phyloP scores from a whole-genome alignment of 2,329 filamentous ascomycete genomes.

The Karstenula rhodostoma region DNA sequence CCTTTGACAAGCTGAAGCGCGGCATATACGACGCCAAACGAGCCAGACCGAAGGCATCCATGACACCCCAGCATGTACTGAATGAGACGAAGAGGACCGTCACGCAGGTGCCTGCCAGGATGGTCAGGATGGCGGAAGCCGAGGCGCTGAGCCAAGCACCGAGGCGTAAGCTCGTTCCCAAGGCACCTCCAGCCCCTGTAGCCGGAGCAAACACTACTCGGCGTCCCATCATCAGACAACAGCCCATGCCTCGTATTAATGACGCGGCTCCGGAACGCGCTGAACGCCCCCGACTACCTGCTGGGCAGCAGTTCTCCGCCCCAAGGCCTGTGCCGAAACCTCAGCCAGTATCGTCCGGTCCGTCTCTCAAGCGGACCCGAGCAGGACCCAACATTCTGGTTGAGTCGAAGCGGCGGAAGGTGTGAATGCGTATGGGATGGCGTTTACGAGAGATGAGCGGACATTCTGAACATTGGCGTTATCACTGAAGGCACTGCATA shows the following conservation, averaged over 20 bases:
- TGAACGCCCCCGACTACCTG: slow-evolving; percentile 35
- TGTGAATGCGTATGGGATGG: neutral
- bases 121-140: slow-evolving; percentile 42
- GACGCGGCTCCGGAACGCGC: slow-evolving; percentile 17
- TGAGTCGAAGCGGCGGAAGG: slow-evolving; percentile 19
- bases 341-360: slow-evolving; percentile 18
- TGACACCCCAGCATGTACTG: slow-evolving; percentile 40
- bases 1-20: slow-evolving; percentile 45
- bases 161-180: slow-evolving; percentile 36
- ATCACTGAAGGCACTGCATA: neutral
- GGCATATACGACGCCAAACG: slow-evolving; percentile 44
- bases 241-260: slow-evolving; percentile 27
- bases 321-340: slow-evolving; percentile 34
- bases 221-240: slow-evolving; percentile 34
- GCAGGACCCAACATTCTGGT: slow-evolving; percentile 17
- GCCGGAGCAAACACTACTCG: slow-evolving; percentile 17
- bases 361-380: slow-evolving; percentile 18
- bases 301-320: slow-evolving; percentile 40
- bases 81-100: slow-evolving; percentile 34
- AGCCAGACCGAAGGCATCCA: slow-evolving; percentile 39
- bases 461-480: neutral
- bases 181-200: slow-evolving; percentile 34
- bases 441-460: neutral
- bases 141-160: slow-evolving; percentile 25
- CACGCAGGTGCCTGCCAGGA: slow-evolving; percentile 37